Percentiles rank a stretch among this genome's conserved stretches.
Conservation (phyloP, 164 flowering plant species). For the Dillenia turbinata region DNA sequence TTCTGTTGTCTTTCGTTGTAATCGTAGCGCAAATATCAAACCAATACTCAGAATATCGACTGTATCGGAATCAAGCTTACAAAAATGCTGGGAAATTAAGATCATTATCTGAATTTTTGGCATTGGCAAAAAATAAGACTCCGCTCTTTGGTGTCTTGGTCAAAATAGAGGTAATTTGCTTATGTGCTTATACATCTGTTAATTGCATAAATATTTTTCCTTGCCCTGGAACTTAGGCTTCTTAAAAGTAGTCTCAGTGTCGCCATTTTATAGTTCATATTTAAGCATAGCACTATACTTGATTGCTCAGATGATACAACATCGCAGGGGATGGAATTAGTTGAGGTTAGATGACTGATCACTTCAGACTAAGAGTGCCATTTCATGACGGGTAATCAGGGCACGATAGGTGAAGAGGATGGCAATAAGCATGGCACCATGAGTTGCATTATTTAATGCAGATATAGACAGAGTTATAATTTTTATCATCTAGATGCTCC, state of each 20-base stretch:
- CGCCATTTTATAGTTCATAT: background rate
- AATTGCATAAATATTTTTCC: background rate
- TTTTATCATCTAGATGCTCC: too few relatives aligned
- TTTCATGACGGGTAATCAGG: too few relatives aligned
- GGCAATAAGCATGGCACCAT: too few relatives aligned
- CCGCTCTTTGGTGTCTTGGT: conserved; percentile 33
- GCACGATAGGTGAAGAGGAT: too few relatives aligned
- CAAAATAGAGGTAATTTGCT: conserved; percentile 26
- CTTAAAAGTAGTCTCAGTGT: background rate
- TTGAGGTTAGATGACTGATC: too few relatives aligned
- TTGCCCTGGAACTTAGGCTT: background rate
- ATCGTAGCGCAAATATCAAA: conserved; percentile 29
- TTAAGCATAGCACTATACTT: too few relatives aligned
- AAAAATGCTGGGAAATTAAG: conserved; percentile 27
- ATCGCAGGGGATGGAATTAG: too few relatives aligned
- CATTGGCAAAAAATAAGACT: conserved; percentile 17
- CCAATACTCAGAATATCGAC: conserved; percentile 6
- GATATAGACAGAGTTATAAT: too few relatives aligned
- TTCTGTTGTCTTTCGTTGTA: background rate
- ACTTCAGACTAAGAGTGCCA: too few relatives aligned
- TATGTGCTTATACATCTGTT: background rate
- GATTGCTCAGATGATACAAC: too few relatives aligned
- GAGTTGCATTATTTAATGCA: too few relatives aligned
- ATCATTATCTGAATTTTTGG: conserved; percentile 29
- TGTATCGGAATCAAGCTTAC: conserved; percentile 31